Base-by-base conservation (phyloP, 495 filamentous ascomycete species). In the Pyronema domesticum region DNA sequence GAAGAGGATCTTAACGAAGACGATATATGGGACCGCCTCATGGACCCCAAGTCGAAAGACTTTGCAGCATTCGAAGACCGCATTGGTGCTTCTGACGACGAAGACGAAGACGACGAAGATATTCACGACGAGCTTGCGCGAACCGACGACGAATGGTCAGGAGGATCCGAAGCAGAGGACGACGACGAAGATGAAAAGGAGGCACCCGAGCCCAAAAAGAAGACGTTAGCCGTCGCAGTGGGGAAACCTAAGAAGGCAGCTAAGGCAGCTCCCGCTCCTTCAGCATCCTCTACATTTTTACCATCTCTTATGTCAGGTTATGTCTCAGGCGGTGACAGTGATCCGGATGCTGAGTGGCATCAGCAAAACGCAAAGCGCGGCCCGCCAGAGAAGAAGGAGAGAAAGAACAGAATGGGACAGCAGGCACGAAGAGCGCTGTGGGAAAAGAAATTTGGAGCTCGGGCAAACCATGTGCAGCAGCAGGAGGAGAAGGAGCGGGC, bases 271-370 rank as follows among this genome's bases (percentile, higher is more conserved):
- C 53, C 70, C 33, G 37, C 61, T 14, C 65, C 67, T n/a, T 59
- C 66, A 8, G 62, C 69, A 14, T 75, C 71, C 52, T 81, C 80
- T 7, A 82, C 79, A 1, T 95, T 95, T 73, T 75, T 98, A 3
- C 93, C 91, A 1, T 82, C 85, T 6, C 74, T 98, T 2, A 83
- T 89, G 75, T 83, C 82, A 14, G 89, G 87, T 45, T 98, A 98
- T 71, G 82, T 83, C 68, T 95, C 89, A 14, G 91, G 87, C 58
- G 89, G 85, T 3, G 87, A 89, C 58, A 74, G 61, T 4, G 68
- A 67, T 51, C 73, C 73, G 4, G 66, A 71, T 47, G 62, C 69
- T n/a, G 59, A 69, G 1, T 59, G 66, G n/a, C 62, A 70, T 40
- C 58, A 55, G 33, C 59, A 70, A 14, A 44, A 36, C 6, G 53